Evolutionary conservation across 345 rosid species (phyloP).

Genomic region (Eucalyptus sp.): DNA sequence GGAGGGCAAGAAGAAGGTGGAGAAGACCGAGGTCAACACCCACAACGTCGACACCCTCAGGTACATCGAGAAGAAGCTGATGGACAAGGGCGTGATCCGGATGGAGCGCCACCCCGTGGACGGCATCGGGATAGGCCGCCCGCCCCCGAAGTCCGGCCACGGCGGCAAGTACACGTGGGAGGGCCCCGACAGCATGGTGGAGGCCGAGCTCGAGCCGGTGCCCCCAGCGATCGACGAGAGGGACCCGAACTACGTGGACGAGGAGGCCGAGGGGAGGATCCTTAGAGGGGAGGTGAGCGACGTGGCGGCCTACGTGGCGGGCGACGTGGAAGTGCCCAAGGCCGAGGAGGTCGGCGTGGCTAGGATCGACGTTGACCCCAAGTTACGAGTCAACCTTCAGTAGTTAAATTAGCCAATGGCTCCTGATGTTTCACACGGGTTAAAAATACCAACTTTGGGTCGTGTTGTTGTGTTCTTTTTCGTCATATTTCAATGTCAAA

Average conservation of each 20-base stretch:
- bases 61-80: conserved; percentile 51
- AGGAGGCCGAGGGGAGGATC: conserved; percentile 26
- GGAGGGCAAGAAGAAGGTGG: conserved; percentile 34
- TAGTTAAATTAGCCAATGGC: neutral
- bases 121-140: conserved; percentile 40
- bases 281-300: conserved; percentile 17
- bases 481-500: neutral
- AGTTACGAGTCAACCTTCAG: neutral
- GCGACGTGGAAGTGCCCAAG: conserved; percentile 60
- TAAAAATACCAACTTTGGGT: neutral
- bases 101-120: conserved; percentile 70
- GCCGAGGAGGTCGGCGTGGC: conserved; percentile 47
- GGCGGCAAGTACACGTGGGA: conserved; percentile 97
- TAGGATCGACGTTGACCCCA: conserved; percentile 54
- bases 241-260: conserved; percentile 72
- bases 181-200: conserved; percentile 38
- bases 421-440: neutral
- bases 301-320: conserved; percentile 30
- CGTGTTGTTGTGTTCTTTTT: neutral
- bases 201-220: conserved; percentile 30
- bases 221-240: conserved; percentile 65
- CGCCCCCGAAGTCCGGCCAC: conserved; percentile 64
- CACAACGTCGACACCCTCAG: conserved; percentile 48
- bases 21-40: conserved; percentile 26
- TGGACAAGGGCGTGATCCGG: conserved; percentile 55